Base-by-base conservation (phyloP, 768 basidiomycete genomes). In the Pulveroboletus frians region DNA sequence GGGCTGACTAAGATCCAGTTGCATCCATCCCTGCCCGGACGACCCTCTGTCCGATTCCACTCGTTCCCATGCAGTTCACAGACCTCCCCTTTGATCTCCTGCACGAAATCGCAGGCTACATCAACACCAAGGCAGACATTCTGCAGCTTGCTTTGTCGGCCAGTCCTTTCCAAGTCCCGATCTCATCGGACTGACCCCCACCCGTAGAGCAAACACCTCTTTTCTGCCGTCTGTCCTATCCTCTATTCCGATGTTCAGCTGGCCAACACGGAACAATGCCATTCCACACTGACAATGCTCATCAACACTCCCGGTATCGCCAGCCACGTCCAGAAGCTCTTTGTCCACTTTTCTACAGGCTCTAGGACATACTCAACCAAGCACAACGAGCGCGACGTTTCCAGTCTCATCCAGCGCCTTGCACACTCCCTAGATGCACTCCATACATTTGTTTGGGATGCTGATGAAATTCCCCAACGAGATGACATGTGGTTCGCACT, bases 401-500 rank as follows among this genome's bases (percentile, higher is more conserved):
- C 82, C n/a, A 63, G 69, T 15, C 75, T 81, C 3, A 73, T 87
- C 26, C 66, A 75, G 18, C 59, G 70, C 18, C 69, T 77, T 9
- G 83, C 81, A 8, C 67, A 67, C 6, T 70, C 76, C 35, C 66
- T 89, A 37, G 87, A 88, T 40, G 83, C 83, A 17, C 73, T 90
- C 35, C 68, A 72, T 26, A 79, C 71, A 11, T 89, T 89, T 57
- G 67, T 77, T 31, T 90, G 87, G 87, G 83, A 83, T 52, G 83
- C 78, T 4, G 84, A 85, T 11, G 83, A 85, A 61, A 66, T 71
- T 8, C 70, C 81, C 30, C 78, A 82, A 14, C 76, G 74, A 30
- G 87, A 88, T 51, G 81, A 84, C 53, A 84, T 90, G 83, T 90
- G 87, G 87, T 77, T 84, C 52, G 79, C 82, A 38, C 70, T 90